These are phyloP conservation scores for Silene uniflora DNA, from an alignment of 148 eudicot genomes.

Conservation along the genomic window DNA sequence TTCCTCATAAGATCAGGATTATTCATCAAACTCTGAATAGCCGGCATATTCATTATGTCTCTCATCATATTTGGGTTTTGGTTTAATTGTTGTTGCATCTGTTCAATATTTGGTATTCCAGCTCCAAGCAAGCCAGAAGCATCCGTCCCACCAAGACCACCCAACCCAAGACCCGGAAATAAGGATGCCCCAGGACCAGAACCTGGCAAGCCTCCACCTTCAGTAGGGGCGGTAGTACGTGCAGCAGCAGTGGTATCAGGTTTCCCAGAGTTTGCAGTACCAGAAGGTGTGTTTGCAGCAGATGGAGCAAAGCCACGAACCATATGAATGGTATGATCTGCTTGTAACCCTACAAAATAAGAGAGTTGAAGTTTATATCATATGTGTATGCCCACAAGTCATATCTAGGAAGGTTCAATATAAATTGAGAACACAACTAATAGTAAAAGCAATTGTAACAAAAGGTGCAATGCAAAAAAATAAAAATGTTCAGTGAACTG, in stretches of 20 bases:
- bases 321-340: slow-evolving; percentile 81
- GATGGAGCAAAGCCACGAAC: slow-evolving; percentile 73
- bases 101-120: slow-evolving; percentile 81
- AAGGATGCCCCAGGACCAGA: slow-evolving; percentile 60
- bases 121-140: slow-evolving; percentile 69
- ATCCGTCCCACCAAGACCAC: slow-evolving; percentile 50
- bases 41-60: slow-evolving; percentile 92
- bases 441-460: neutral
- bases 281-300: slow-evolving; percentile 40
- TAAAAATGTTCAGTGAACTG: neutral
- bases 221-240: slow-evolving; percentile 36
- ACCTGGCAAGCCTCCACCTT: slow-evolving; percentile 42
- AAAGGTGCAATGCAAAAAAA: neutral
- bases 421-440: neutral
- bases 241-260: slow-evolving; percentile 36
- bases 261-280: slow-evolving; percentile 31
- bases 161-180: slow-evolving; percentile 60
- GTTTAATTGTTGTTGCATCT: slow-evolving; percentile 88
- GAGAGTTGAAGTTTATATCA: slow-evolving; percentile 10
- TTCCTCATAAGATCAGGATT: slow-evolving; percentile 90
- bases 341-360: slow-evolving; percentile 54
- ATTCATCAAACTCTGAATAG: slow-evolving; percentile 85
- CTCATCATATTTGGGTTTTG: slow-evolving; percentile 98
- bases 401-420: neutral
- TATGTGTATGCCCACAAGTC: neutral